These are phyloP conservation scores for Saccharum spontaneum DNA, from an alignment of 176 grass and related monocot species.

Conservation along the genomic window DNA sequence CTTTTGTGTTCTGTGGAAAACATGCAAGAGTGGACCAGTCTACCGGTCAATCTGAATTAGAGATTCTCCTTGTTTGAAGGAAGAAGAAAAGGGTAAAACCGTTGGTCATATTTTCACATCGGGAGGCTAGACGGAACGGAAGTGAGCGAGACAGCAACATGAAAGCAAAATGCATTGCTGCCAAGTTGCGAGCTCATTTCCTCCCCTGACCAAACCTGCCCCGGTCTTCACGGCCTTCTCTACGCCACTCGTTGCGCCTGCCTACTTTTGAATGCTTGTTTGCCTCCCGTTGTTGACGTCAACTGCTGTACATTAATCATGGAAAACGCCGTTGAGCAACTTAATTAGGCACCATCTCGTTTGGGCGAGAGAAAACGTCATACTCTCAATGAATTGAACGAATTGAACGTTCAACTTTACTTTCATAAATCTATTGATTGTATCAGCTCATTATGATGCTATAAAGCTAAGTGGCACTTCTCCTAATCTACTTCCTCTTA, in stretches of 20 bases:
- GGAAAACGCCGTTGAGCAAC: not conserved
- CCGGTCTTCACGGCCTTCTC: conserved; percentile 11
- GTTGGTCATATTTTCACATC: not conserved
- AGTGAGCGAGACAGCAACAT: not conserved
- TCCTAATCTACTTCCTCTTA: too few species aligned
- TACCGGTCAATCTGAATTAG: not conserved
- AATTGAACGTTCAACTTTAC: not conserved
- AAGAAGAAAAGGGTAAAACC: not conserved
- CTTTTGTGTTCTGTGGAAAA: not conserved
- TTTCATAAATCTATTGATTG: not conserved
- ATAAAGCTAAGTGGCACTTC: not conserved
- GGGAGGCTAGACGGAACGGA: not conserved
- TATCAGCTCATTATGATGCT: not conserved
- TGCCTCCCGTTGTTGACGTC: not conserved
- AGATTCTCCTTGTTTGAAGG: not conserved
- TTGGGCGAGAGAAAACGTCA: not conserved
- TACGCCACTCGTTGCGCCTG: not conserved
- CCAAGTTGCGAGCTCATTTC: not conserved
- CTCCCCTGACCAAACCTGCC: not conserved
- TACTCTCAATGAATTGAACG: not conserved
- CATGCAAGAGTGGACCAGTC: not conserved
- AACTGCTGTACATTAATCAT: not conserved
- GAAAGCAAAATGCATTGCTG: conserved; percentile 5
- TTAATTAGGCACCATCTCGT: not conserved
- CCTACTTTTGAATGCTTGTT: not conserved